Evolutionary conservation across 495 filamentous ascomycete genomes (phyloP).

Genomic region (Penicillium coprophilum): DNA sequence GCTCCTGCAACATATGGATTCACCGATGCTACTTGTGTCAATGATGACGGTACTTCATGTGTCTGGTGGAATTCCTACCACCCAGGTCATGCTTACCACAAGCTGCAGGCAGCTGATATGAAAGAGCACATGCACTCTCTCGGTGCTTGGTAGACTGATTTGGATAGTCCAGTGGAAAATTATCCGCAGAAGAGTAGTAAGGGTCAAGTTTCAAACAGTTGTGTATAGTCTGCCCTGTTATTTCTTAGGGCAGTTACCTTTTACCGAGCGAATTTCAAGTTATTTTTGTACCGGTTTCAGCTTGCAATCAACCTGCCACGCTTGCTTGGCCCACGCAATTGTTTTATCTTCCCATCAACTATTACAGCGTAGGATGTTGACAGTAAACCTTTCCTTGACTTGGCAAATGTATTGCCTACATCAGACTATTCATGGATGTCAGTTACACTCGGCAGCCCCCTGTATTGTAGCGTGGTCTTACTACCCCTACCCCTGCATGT

Average conservation of each 20-base stretch:
- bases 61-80: constrained; percentile 47
- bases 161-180: neutral
- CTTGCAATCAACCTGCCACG: constrained; percentile 4
- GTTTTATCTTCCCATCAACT: no score
- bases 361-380: neutral
- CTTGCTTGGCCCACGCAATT: neutral
- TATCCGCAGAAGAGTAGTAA: neutral
- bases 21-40: constrained; percentile 32
- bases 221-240: neutral
- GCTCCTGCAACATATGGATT: constrained; percentile 46
- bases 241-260: neutral
- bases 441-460: neutral
- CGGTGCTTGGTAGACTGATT: constrained; percentile 29
- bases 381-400: neutral
- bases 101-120: constrained; percentile 43
- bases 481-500: neutral
- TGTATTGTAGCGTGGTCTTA: neutral
- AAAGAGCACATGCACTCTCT: constrained; percentile 26
- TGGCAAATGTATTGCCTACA: neutral
- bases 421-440: neutral
- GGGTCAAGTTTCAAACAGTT: neutral
- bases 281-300: constrained; percentile 12
- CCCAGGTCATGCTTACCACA: constrained; percentile 38
- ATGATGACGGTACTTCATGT: constrained; percentile 34
- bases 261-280: neutral